phyloP scores from a whole-genome alignment of 2,329 filamentous ascomycete species.

The Ceratocystis harringtonii region DNA sequence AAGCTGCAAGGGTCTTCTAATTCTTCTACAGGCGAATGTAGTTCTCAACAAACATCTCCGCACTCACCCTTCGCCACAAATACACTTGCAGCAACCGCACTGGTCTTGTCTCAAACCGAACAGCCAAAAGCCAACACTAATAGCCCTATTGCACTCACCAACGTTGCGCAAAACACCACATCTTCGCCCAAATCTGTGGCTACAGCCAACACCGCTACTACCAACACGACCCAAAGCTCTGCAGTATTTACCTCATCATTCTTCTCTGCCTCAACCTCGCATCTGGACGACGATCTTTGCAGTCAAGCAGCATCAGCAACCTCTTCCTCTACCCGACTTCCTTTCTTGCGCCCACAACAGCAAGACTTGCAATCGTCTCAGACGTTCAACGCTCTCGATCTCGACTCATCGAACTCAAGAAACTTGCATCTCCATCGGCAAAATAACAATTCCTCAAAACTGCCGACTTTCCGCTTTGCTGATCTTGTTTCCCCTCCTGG shows the following conservation, averaged over 20 bases:
- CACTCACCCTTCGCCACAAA: slow-evolving; percentile 9
- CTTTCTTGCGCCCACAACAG: slow-evolving; percentile 7
- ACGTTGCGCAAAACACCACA: slow-evolving; percentile 3
- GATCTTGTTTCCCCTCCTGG: slow-evolving; percentile 27
- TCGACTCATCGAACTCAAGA: slow-evolving; percentile 13
- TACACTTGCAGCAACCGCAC: slow-evolving; percentile 10
- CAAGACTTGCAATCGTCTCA: slow-evolving; percentile 13
- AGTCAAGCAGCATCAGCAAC: slow-evolving; percentile 13
- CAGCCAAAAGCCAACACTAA: not conserved
- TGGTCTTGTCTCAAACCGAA: slow-evolving; percentile 6
- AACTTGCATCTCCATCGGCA: slow-evolving; percentile 34
- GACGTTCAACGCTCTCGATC: slow-evolving; percentile 14
- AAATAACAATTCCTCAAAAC: slow-evolving; percentile 39
- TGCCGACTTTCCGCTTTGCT: slow-evolving; percentile 40
- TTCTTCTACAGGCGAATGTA: slow-evolving; percentile 4
- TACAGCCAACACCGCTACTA: slow-evolving; percentile 9
- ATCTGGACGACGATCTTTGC: slow-evolving; percentile 14
- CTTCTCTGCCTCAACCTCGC: slow-evolving; percentile 15
- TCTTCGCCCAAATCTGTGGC: slow-evolving; percentile 15
- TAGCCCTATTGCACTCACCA: not conserved
- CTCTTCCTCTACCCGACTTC: slow-evolving; percentile 11
- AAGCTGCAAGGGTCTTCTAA: slow-evolving; percentile 11
- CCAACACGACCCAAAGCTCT: slow-evolving; percentile 10
- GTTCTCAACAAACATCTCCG: slow-evolving; percentile 8
- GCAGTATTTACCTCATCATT: slow-evolving; percentile 16